phyloP scores from a whole-genome alignment of 169 alveolate species.

The Babesia bigemina region DNA sequence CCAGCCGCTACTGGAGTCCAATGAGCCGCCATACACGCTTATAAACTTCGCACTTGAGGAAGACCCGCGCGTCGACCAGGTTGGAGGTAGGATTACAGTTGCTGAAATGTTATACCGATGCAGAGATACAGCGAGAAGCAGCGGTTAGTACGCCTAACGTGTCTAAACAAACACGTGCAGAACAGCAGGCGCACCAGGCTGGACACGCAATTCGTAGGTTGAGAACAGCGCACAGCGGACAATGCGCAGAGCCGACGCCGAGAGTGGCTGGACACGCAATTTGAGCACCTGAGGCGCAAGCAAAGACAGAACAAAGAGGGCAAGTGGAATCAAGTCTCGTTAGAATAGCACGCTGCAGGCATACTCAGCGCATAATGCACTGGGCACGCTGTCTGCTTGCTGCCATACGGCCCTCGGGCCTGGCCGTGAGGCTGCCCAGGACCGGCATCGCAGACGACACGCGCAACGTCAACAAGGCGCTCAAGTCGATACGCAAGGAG shows the following conservation, averaged over 20 bases:
- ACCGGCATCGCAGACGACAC: conserved; percentile 46
- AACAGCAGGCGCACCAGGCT: conserved; percentile 7
- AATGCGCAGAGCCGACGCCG: conserved; percentile 32
- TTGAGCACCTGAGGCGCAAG: conserved; percentile 20
- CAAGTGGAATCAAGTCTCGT: neutral
- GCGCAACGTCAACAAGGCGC: conserved; percentile 39
- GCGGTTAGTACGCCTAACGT: neutral
- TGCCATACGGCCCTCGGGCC: conserved; percentile 54
- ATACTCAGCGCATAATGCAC: neutral
- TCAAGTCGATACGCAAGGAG: conserved; percentile 48
- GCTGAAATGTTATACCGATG: neutral
- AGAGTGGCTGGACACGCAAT: conserved; percentile 31
- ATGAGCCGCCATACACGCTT: conserved; percentile 67
- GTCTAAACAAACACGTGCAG: neutral
- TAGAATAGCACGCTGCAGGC: neutral
- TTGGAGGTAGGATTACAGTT: conserved; percentile 23
- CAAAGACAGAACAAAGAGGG: conserved; percentile 26
- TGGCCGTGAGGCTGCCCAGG: conserved; percentile 47
- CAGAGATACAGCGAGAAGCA: conserved; percentile 25
- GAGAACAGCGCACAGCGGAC: too few relatives aligned
- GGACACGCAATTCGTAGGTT: conserved; percentile 30
- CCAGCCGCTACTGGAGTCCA: conserved; percentile 64
- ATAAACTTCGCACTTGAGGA: conserved; percentile 58
- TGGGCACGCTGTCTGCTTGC: conserved; percentile 10
- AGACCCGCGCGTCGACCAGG: conserved; percentile 48